Conservation (phyloP, 2,329 filamentous ascomycete genomes). For the Exophiala alcalophila region DNA sequence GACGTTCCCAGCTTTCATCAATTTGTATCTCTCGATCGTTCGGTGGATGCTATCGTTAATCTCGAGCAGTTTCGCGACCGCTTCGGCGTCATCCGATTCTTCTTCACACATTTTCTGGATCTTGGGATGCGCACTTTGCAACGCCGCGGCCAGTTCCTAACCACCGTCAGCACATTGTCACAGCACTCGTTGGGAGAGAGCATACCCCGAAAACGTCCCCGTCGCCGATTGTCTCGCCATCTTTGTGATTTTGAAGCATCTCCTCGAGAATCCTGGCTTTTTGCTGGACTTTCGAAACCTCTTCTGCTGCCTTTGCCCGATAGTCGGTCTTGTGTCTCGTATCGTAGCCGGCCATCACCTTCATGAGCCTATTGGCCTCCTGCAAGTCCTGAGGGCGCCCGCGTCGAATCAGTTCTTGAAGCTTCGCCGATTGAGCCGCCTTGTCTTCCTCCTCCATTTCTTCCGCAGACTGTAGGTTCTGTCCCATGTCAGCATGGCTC, state of each 20-base stretch:
- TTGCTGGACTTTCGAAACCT: conserved; percentile 90
- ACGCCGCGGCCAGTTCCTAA: conserved; percentile 78
- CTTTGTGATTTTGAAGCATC: conserved; percentile 78
- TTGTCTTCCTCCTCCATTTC: conserved; percentile 98
- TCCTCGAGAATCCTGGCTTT: conserved; percentile 92
- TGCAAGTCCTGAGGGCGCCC: conserved; percentile 90
- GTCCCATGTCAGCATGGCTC: conserved; percentile 33
- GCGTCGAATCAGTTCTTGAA: conserved; percentile 91
- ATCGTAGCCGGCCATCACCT: conserved; percentile 97
- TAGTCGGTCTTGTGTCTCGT: conserved; percentile 96
- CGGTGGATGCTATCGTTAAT: conserved; percentile 99
- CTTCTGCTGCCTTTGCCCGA: conserved; percentile 92
- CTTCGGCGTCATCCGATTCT: conserved; percentile 93
- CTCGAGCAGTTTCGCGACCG: conserved; percentile 89
- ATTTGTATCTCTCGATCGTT: conserved; percentile 90
- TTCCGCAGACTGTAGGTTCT: conserved; percentile 94
- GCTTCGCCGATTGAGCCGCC: conserved; percentile 93
- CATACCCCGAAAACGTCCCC: conserved; percentile 65
- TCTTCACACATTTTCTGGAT: conserved; percentile 99
- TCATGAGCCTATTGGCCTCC: conserved; percentile 97
- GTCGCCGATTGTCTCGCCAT: conserved; percentile 73
- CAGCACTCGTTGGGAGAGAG: conserved; percentile 30
- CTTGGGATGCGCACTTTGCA: conserved; percentile 94
- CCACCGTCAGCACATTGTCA: conserved; percentile 11
- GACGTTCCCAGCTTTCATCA: conserved; percentile 92